These are phyloP conservation scores for Penicillium cataractarum DNA, from an alignment of 495 filamentous ascomycete genomes.

Conservation along the genomic window DNA sequence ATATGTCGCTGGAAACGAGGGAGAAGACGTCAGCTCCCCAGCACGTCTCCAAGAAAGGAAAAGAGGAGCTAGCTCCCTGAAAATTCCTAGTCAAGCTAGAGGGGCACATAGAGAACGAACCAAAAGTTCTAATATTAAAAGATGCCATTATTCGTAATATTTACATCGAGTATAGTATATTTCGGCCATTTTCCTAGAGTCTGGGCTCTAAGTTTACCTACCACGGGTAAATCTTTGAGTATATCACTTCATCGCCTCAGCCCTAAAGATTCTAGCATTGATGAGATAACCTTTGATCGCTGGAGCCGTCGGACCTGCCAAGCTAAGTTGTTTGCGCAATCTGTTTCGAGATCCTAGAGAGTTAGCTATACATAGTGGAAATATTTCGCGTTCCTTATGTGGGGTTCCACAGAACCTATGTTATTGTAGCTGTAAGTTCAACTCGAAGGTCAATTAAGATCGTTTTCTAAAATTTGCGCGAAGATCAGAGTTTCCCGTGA, in stretches of 20 bases:
- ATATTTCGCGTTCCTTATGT: not conserved
- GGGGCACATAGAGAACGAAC: no score
- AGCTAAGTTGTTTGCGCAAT: not conserved
- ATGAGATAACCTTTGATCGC: not conserved
- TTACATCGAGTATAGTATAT: no score
- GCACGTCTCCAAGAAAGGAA: no score
- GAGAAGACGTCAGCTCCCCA: no score
- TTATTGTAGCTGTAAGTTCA: not conserved
- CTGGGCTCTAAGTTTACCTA: not conserved
- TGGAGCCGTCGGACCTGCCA: not conserved
- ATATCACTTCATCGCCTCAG: not conserved
- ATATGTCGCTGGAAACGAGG: no score
- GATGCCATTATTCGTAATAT: no score
- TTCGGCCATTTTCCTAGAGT: not conserved
- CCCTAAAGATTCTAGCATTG: not conserved
- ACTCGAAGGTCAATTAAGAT: no score
- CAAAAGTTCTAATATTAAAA: no score
- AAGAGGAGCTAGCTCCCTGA: no score
- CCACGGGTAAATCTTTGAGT: not conserved
- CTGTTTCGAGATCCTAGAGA: not conserved
- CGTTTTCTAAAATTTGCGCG: no score
- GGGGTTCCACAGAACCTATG: not conserved
- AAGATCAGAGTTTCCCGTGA: not conserved
- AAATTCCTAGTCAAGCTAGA: no score
- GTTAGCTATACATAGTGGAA: no score